Evolutionary conservation across 169 alveolate genomes (phyloP), one percentile per base, ranked within the genome.

Genomic region (Perkinsus chesapeaki): DNA sequence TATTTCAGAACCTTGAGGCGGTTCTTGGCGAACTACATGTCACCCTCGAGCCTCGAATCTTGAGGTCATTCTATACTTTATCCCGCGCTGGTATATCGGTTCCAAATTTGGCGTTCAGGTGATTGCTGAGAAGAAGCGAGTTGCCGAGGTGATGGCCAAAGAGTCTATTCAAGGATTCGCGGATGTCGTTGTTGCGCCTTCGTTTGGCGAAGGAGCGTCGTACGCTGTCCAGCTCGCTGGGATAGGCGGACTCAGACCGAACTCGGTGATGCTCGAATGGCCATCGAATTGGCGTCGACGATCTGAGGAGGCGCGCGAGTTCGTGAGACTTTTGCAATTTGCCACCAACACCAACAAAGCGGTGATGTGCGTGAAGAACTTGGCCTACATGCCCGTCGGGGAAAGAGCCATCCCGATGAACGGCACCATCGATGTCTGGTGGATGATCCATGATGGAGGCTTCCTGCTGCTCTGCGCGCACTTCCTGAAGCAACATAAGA

Each of bases 371-470:
- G 39, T 92, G 10, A 92, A 92, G 93, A 92, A 92, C 72, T 16
- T 92, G 27, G 23, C 47, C 47, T 60, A n/a, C 92, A 60, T 92
- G 93, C 82, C 82, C 27, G 82, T 60, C 37, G 82, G 82, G 82
- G 82, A 60, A 16, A 1, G 82, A 5, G 5, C 72, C 73, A 31
- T 39, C 34, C 73, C 47, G 16, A 39, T 39, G 48, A 39, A 92
- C 39, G 94, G 92, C 91, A 60, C 92, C 19, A 92, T 92, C 39
- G 93, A 73, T 10, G 91, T 73, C 9, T 94, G 95, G 94, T 94
- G 95, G 95, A 94, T 94, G 94, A 92, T 94, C 48, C 95, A 94
- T 39, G 95, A 92, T 48, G 95, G 95, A 0, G 95, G 95, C 39
- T 92, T 94, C 20, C 72, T 94, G 92, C 91, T 94, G n/a, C 94